These are phyloP conservation scores for Scenedesmus sp. DNA, from an alignment of 163 green algal genomes.

Conservation along the genomic window DNA sequence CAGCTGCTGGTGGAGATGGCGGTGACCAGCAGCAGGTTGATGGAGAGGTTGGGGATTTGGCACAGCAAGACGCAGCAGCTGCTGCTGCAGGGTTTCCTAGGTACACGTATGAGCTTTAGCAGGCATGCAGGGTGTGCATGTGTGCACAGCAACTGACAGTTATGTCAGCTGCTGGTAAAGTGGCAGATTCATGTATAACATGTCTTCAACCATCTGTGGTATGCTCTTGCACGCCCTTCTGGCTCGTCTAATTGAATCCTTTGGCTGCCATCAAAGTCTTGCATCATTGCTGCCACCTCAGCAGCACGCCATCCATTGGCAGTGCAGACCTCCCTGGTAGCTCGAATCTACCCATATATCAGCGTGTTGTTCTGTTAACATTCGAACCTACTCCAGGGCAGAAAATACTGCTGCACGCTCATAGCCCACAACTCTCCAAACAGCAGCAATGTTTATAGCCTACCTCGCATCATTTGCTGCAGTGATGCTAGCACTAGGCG, in stretches of 20 bases:
- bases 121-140: background rate
- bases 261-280: background rate
- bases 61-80: background rate
- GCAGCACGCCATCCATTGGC: background rate
- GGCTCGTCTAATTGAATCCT: too few relatives aligned
- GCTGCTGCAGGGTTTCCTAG: slow-evolving; percentile 37
- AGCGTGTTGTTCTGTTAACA: background rate
- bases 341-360: background rate
- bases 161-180: background rate
- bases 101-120: slow-evolving; percentile 70
- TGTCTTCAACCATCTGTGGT: background rate
- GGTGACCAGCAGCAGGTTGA: background rate
- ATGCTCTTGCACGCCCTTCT: too few relatives aligned
- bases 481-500: background rate
- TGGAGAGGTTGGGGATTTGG: background rate
- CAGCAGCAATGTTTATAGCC: background rate
- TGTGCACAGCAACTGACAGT: too few relatives aligned
- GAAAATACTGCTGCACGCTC: background rate
- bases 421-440: background rate
- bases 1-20: background rate
- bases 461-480: slow-evolving; percentile 1
- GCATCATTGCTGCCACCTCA: slow-evolving; percentile 9
- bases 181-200: background rate
- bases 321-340: background rate
- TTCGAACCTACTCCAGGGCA: background rate